Base-by-base conservation (phyloP, 352 stramenopile genomes). In the Phytophthora fragariae region DNA sequence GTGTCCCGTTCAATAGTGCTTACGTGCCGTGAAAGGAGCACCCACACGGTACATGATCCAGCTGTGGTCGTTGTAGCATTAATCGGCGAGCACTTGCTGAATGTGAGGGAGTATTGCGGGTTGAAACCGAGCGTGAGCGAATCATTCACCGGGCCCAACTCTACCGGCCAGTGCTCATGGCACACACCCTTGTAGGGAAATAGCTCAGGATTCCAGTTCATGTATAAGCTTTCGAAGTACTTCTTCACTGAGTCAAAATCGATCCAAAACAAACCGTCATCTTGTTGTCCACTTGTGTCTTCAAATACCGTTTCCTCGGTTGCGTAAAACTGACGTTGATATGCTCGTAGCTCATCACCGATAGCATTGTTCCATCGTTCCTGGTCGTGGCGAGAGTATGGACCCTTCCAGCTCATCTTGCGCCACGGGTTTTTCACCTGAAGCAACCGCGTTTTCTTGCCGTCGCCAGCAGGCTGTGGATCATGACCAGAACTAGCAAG, bases 341-440 rank as follows among this genome's bases (percentile, higher is more conserved):
- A 90, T 7, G 59, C 58, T 7, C 83, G 82, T 6, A 95, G 71
- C 53, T 93, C 85, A 17, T 90, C 75, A 5, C 88, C 87, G 4
- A 94, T 57, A 4, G 75, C 59, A 27, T 81, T 74, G 10, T 91
- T 17, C 89, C 89, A 95, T 49, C 77, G 78, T 9, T 63, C 63
- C 6, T 69, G 81, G 57, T 95, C 89, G 15, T 81, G 68, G 12
- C 82, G 82, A 1, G 86, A 98, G 71, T 93, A 99, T 19, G 85
- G 85, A 1, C 96, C 96, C 68, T 82, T 85, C 90, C 90, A 96
- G 65, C 90, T 86, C 73, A 91, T 84, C 60, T 93, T 92, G 12
- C 87, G 89, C 90, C 98, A 99, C 6, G 98, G 98, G 68, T 99
- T 99, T 74, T 99, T 99, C 8, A 99, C 77, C 53, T 98, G 95